phyloP scores from a whole-genome alignment of 345 rosid species.

The Toxicodendron radicans region DNA sequence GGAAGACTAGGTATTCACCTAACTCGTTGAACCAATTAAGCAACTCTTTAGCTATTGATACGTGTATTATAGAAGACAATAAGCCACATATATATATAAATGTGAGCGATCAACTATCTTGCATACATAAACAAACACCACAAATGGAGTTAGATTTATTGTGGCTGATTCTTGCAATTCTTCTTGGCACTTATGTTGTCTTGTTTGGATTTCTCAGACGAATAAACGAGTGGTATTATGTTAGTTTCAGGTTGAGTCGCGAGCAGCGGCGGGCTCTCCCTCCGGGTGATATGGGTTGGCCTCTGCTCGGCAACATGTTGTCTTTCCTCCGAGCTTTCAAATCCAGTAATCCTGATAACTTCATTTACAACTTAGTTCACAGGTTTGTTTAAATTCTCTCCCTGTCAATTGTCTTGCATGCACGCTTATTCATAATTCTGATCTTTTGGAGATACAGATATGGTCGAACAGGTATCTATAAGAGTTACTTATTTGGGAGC shows the following conservation, averaged over 20 bases:
- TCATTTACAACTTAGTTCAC: constrained; percentile 24
- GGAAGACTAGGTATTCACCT: too few species aligned
- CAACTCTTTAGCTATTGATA: too few species aligned
- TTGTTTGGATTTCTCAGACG: constrained; percentile 31
- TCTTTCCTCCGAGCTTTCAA: constrained; percentile 48
- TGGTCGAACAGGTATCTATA: constrained; percentile 36
- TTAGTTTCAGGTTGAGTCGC: constrained; percentile 27
- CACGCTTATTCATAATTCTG: too few species aligned
- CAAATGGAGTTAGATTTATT: constrained; percentile 14
- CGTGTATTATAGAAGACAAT: too few species aligned
- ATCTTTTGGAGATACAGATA: constrained; percentile 17
- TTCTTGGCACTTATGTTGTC: constrained; percentile 14
- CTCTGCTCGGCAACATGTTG: constrained; percentile 46
- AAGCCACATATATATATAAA: not conserved
- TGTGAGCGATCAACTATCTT: too few species aligned
- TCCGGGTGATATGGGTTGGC: constrained; percentile 54
- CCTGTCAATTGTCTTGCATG: not conserved
- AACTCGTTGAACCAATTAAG: too few species aligned
- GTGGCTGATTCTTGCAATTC: constrained; percentile 14
- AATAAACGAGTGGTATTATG: constrained; percentile 38
- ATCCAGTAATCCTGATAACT: constrained; percentile 46
- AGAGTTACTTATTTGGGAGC: constrained; percentile 28
- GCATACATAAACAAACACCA: too few species aligned
- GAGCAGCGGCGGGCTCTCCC: constrained; percentile 37
- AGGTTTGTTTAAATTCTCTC: constrained; percentile 22